Percentiles rank a stretch among this genome's conserved stretches.
phyloP scores from a whole-genome alignment of 805 yeast genomes.

The Zygosaccharomyces bisporus region DNA sequence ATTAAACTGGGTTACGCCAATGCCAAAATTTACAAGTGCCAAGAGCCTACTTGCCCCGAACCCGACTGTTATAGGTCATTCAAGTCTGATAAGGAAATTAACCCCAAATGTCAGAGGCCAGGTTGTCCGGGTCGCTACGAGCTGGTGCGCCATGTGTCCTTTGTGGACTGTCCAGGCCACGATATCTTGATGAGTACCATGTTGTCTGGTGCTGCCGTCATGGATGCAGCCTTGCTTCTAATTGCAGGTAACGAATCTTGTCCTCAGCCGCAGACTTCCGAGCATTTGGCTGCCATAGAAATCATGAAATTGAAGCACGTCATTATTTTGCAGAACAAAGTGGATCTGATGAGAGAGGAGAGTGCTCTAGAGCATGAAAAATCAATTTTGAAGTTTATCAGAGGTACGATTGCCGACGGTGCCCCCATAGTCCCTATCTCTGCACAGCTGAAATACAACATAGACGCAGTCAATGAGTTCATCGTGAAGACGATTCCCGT shows the following conservation, averaged over 20 bases:
- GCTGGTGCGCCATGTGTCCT: slow-evolving; percentile 92
- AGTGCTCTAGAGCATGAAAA: slow-evolving; percentile 93
- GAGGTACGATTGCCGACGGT: slow-evolving; percentile 98
- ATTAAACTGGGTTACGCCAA: slow-evolving; percentile 98
- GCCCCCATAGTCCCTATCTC: slow-evolving; percentile 99
- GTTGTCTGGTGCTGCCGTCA: slow-evolving; percentile 99
- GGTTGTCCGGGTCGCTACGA: slow-evolving; percentile 88
- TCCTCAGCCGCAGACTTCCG: slow-evolving; percentile 99
- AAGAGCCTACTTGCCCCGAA: slow-evolving; percentile 77
- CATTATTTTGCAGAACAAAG: slow-evolving; percentile 94
- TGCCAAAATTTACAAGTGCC: slow-evolving; percentile 95
- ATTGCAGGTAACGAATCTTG: slow-evolving; percentile 99
- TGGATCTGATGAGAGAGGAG: slow-evolving; percentile 97
- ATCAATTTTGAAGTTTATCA: slow-evolving; percentile 84
- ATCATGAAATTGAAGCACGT: slow-evolving; percentile 98
- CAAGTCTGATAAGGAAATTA: slow-evolving; percentile 90
- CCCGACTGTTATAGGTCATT: slow-evolving; percentile 95
- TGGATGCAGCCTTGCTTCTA: slow-evolving; percentile 97
- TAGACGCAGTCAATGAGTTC: slow-evolving; percentile 96
- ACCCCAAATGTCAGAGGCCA: slow-evolving; percentile 84
- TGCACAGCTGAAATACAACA: slow-evolving; percentile 97
- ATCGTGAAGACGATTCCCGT: slow-evolving; percentile 92
- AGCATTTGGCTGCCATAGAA: slow-evolving; percentile 98
- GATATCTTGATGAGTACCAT: slow-evolving; percentile 99
- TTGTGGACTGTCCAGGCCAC: slow-evolving; percentile 99